A percentile compares a stretch with the other conserved stretches of the same genome.
phyloP scores from a whole-genome alignment of 768 basidiomycete species.

The Termitomyces sp. region DNA sequence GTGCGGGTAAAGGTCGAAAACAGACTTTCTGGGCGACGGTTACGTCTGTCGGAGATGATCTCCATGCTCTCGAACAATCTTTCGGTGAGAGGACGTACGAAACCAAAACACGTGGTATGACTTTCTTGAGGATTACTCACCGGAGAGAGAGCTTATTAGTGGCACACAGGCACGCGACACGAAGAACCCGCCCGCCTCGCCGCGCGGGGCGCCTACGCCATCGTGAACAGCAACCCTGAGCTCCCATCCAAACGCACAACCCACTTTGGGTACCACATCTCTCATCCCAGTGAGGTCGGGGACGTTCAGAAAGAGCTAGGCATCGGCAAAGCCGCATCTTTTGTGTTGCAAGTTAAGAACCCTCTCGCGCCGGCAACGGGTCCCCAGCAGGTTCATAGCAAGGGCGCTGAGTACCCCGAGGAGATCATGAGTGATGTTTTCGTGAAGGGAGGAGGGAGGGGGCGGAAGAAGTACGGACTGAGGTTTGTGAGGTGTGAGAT shows the following conservation, averaged over 20 bases:
- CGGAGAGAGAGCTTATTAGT: too few species aligned
- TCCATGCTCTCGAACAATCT: constrained; percentile 44
- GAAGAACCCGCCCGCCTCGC: constrained; percentile 51
- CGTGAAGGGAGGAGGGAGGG: constrained; percentile 32
- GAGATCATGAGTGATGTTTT: constrained; percentile 49
- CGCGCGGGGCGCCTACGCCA: constrained; percentile 58
- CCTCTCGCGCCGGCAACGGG: constrained; percentile 45
- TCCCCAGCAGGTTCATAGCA: constrained; percentile 28
- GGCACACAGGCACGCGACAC: constrained; percentile 45
- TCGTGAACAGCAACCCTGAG: constrained; percentile 47
- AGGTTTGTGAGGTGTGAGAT: constrained; percentile 52
- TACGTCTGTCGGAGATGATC: constrained; percentile 49
- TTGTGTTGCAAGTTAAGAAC: constrained; percentile 56
- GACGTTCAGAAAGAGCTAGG: constrained; percentile 57
- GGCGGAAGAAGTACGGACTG: constrained; percentile 41
- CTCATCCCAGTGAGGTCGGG: constrained; percentile 52
- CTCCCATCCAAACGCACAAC: constrained; percentile 48
- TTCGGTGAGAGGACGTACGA: constrained; percentile 53
- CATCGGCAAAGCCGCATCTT: constrained; percentile 51
- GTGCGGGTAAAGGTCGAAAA: constrained; percentile 34
- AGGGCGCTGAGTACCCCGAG: constrained; percentile 44
- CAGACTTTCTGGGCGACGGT: constrained; percentile 55
- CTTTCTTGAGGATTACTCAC: too few species aligned
- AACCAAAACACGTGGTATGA: constrained; percentile 46
- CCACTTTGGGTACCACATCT: constrained; percentile 58